Percentiles rank a stretch among this genome's conserved stretches.
These are phyloP conservation scores for Colletotrichum sp. DNA, from an alignment of 2,329 filamentous ascomycete genomes.

Conservation along the genomic window DNA sequence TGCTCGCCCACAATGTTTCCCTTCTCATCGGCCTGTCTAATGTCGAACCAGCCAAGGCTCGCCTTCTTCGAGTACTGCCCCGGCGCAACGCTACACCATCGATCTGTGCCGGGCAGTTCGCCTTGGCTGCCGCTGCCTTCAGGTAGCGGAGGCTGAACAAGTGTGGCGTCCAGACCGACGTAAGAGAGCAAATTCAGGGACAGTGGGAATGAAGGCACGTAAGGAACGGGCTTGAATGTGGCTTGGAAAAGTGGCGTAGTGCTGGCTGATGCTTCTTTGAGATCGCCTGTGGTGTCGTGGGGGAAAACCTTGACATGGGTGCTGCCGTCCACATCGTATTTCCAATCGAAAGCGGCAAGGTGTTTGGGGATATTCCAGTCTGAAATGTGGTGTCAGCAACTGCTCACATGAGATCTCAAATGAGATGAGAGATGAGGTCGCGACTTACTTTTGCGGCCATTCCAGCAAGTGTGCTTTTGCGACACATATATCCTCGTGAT, in stretches of 20 bases:
- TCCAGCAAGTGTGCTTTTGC: slow-evolving; percentile 55
- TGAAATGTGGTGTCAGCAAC: slow-evolving; percentile 19
- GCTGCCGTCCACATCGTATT: slow-evolving; percentile 36
- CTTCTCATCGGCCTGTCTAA: slow-evolving; percentile 40
- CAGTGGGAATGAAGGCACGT: slow-evolving; percentile 48
- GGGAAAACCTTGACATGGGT: slow-evolving; percentile 50
- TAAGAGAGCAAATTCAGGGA: slow-evolving; percentile 40
- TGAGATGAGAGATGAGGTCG: background rate
- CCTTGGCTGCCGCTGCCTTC: slow-evolving; percentile 38
- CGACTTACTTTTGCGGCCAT: slow-evolving; percentile 52
- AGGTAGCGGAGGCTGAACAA: slow-evolving; percentile 57
- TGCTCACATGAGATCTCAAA: background rate
- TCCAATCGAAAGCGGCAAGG: slow-evolving; percentile 55
- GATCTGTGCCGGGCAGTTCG: slow-evolving; percentile 50
- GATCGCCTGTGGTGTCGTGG: slow-evolving; percentile 37
- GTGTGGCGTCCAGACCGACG: slow-evolving; percentile 44
- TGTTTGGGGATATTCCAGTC: slow-evolving; percentile 64
- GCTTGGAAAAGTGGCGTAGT: slow-evolving; percentile 49
- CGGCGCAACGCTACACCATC: slow-evolving; percentile 47
- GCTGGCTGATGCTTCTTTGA: slow-evolving; percentile 35
- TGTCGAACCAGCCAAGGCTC: slow-evolving; percentile 51
- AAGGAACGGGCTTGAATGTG: slow-evolving; percentile 45
- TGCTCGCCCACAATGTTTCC: slow-evolving; percentile 25
- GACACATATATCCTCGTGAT: slow-evolving; percentile 62
- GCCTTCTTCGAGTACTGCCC: slow-evolving; percentile 31